Evolutionary conservation across 2,329 filamentous ascomycete species (phyloP).

Genomic region (Fusarium stilboides): DNA sequence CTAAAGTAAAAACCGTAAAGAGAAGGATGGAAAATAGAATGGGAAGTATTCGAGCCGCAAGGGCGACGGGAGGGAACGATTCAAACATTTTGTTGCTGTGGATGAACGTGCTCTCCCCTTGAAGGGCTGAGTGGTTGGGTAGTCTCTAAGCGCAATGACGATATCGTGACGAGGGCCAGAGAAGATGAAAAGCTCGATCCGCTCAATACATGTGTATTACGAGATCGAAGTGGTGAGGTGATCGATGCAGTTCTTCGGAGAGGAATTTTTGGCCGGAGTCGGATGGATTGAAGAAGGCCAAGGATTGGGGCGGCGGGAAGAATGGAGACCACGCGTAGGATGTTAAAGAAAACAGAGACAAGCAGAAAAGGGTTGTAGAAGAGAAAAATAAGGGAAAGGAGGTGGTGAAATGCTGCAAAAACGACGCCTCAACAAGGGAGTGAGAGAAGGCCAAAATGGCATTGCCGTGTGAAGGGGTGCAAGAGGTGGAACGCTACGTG

Average conservation of each 20-base stretch:
- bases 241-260: neutral
- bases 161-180: neutral
- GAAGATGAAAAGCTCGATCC: neutral
- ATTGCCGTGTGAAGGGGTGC: neutral
- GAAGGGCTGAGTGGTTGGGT: neutral
- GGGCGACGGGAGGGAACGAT: constrained; percentile 17
- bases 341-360: neutral
- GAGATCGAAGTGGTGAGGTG: neutral
- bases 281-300: neutral
- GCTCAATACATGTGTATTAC: neutral
- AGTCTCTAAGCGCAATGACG: neutral
- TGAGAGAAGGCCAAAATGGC: neutral
- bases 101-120: neutral
- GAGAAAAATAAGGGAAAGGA: neutral
- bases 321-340: neutral
- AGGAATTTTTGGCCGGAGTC: neutral
- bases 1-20: constrained; percentile 32
- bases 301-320: neutral
- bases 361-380: neutral
- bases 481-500: neutral
- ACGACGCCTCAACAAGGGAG: neutral
- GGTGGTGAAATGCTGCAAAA: neutral
- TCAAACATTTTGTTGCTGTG: constrained; percentile 27
- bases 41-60: constrained; percentile 35
- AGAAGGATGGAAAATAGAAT: constrained; percentile 41